phyloP scores from a whole-genome alignment of 2,329 filamentous ascomycete species.

The Rugonectria rugulosa region DNA sequence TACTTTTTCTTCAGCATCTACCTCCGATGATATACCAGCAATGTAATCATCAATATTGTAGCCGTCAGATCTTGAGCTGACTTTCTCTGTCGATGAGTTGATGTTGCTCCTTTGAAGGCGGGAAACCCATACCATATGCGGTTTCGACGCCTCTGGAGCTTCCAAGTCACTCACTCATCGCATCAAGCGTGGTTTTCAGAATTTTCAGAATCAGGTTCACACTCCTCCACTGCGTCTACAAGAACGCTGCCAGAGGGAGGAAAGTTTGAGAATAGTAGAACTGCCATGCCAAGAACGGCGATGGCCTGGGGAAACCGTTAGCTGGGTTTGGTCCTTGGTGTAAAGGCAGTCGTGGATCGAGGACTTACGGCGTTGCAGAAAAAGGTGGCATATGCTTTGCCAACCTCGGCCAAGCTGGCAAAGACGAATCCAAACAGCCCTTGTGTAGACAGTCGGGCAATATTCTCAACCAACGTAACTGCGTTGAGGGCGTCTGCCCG shows the following conservation, averaged over 20 bases:
- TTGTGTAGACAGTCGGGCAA: conserved; percentile 69
- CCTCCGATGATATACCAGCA: too few relatives aligned
- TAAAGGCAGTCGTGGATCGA: not conserved
- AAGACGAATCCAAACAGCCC: conserved; percentile 74
- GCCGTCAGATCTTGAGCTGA: too few relatives aligned
- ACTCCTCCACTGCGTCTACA: conserved; percentile 38
- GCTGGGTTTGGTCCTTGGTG: too few relatives aligned
- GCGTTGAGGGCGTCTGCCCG: conserved; percentile 72
- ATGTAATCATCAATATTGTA: too few relatives aligned
- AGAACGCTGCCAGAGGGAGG: conserved; percentile 48
- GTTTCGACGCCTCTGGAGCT: too few relatives aligned
- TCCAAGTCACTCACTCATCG: not conserved
- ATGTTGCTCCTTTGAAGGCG: too few relatives aligned
- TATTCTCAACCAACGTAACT: conserved; percentile 74
- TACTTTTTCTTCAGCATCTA: too few relatives aligned
- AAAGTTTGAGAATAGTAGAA: conserved; percentile 53
- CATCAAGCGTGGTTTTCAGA: not conserved
- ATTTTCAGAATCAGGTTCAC: not conserved
- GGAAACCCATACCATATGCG: too few relatives aligned
- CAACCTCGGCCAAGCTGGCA: conserved; percentile 66
- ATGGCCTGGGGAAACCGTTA: conserved; percentile 56
- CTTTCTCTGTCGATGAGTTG: too few relatives aligned
- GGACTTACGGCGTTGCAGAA: conserved; percentile 67
- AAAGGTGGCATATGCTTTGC: conserved; percentile 69
- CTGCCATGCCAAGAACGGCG: conserved; percentile 53